A percentile compares a stretch with the other conserved stretches of the same genome.
Conservation (phyloP, 1,284 basidiomycete genomes). For the Trichosporon sp. region DNA sequence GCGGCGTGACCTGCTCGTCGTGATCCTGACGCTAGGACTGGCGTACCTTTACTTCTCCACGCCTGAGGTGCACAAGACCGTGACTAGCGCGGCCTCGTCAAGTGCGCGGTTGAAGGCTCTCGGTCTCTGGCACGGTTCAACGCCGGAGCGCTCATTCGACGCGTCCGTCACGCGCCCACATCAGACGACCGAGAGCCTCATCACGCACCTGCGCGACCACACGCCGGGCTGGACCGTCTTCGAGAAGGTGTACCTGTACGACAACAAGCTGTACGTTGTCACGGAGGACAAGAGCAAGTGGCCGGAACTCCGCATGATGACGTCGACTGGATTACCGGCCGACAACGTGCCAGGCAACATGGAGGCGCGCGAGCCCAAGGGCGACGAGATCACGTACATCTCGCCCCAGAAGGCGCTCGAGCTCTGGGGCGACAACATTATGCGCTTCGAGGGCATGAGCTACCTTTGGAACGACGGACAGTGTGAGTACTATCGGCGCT, state of each 20-base stretch:
- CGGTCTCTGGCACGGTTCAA: neutral
- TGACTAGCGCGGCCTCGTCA: neutral
- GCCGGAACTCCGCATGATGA: conserved; percentile 69
- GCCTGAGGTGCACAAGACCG: conserved; percentile 6
- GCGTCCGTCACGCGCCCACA: conserved; percentile 11
- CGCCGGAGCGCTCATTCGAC: conserved; percentile 7
- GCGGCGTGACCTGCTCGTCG: conserved; percentile 50
- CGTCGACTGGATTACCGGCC: conserved; percentile 67
- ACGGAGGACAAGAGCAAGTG: conserved; percentile 58
- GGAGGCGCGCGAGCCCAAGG: conserved; percentile 67
- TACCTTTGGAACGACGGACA: conserved; percentile 57
- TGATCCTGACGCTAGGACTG: conserved; percentile 48
- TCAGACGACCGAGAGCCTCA: conserved; percentile 20
- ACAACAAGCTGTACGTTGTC: conserved; percentile 70
- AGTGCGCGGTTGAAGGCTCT: neutral
- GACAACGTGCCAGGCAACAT: conserved; percentile 67
- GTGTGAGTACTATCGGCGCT: conserved; percentile 41
- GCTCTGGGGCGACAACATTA: conserved; percentile 68
- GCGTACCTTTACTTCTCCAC: conserved; percentile 46
- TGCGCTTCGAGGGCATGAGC: conserved; percentile 70
- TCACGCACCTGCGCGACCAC: conserved; percentile 46
- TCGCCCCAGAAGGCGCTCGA: conserved; percentile 64
- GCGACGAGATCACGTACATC: conserved; percentile 62
- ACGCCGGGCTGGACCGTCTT: conserved; percentile 54
- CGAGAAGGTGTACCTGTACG: conserved; percentile 66